Evolutionary conservation across 1,139 yeast genomes (phyloP).

Genomic region (Diutina siamensis): DNA sequence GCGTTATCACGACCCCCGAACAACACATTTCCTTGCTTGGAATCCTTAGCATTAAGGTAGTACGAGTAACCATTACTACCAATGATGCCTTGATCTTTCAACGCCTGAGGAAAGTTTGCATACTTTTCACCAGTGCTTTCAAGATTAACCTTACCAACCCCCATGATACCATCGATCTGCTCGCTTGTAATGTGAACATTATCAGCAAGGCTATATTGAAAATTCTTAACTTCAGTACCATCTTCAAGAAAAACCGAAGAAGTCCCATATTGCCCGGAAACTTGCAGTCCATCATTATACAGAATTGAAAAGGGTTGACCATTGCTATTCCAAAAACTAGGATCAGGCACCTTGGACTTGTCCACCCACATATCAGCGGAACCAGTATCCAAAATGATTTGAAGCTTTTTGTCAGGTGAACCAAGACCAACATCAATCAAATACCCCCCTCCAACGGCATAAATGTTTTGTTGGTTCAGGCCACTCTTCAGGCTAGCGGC

Average conservation of each 20-base stretch:
- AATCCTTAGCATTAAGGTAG: background rate
- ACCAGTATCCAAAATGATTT: background rate
- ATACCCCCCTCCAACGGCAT: background rate
- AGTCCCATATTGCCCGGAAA: conserved; percentile 8
- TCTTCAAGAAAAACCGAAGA: conserved; percentile 5
- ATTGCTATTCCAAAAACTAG: conserved; percentile 4
- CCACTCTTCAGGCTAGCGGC: background rate
- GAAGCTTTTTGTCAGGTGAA: background rate
- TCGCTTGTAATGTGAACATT: background rate
- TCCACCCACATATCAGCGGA: background rate
- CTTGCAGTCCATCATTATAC: conserved; percentile 7
- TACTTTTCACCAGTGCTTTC: background rate
- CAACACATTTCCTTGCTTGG: background rate
- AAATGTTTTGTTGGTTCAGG: background rate
- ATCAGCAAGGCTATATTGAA: conserved; percentile 9
- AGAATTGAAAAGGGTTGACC: conserved; percentile 7
- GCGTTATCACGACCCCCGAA: background rate
- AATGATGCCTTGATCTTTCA: background rate
- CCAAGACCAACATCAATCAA: background rate
- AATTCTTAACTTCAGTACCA: conserved; percentile 6
- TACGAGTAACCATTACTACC: background rate
- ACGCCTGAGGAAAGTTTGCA: background rate
- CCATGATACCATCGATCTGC: conserved; percentile 8
- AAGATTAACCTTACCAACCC: conserved; percentile 6
- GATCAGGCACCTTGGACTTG: background rate